A percentile compares a stretch with the other conserved stretches of the same genome.
Evolutionary conservation across 1,284 basidiomycete genomes (phyloP).

Genomic region (Apiotrichum brassicae): DNA sequence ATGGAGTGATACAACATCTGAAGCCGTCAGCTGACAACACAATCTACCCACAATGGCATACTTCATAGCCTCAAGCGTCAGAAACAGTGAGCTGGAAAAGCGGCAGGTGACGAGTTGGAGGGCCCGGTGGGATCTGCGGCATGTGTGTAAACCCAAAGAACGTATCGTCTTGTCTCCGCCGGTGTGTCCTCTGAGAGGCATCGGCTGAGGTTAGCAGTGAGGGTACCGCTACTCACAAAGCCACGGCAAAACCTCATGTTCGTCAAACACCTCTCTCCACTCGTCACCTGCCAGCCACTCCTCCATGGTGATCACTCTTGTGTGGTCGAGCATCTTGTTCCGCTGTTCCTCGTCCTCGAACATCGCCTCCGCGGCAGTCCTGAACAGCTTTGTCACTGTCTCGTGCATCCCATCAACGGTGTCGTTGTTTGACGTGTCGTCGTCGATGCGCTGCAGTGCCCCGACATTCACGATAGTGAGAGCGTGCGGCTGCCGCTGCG

Average conservation of each 20-base stretch:
- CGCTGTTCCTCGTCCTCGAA: neutral
- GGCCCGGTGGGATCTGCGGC: neutral
- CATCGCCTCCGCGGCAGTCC: neutral
- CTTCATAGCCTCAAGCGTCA: neutral
- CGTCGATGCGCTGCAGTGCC: slow-evolving; percentile 1
- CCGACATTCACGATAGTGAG: slow-evolving; percentile 6
- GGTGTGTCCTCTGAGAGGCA: no score
- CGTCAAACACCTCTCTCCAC: slow-evolving; percentile 6
- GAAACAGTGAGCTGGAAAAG: neutral
- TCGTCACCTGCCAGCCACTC: slow-evolving; percentile 10
- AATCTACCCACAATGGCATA: no score
- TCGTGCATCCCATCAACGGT: neutral
- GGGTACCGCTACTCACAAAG: neutral
- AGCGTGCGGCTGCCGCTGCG: neutral
- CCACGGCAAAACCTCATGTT: slow-evolving; percentile 5
- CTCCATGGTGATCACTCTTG: slow-evolving; percentile 4
- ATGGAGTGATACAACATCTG: no score
- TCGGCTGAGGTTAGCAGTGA: no score
- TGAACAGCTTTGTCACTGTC: neutral
- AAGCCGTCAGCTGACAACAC: no score
- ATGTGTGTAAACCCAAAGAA: no score
- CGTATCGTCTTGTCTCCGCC: no score
- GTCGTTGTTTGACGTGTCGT: neutral
- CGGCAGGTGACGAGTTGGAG: neutral
- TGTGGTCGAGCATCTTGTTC: slow-evolving; percentile 7